Percentiles rank a stretch among this genome's conserved stretches.
phyloP scores from a whole-genome alignment of 78 protist species.

The Pelomyxa schiedti region DNA sequence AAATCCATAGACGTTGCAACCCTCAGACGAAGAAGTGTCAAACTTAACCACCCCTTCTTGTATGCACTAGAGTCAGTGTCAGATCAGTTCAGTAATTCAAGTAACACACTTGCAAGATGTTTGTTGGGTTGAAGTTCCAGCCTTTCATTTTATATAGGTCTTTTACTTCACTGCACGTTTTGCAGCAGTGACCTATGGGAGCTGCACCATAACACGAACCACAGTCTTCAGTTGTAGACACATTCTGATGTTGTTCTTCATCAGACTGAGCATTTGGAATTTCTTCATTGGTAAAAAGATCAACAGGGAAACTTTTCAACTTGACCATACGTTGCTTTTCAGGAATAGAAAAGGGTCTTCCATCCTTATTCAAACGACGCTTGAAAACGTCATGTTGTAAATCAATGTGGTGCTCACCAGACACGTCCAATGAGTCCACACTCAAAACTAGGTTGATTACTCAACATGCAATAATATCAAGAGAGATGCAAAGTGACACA shows the following conservation, averaged over 20 bases:
- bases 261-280: background rate
- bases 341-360: constrained; percentile 4
- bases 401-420: constrained; percentile 77
- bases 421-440: constrained; percentile 73
- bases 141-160: constrained; percentile 60
- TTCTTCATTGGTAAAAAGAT: background rate
- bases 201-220: constrained; percentile 82
- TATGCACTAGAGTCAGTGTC: too few species aligned
- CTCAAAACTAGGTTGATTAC: constrained; percentile 19
- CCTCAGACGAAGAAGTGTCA: too few species aligned
- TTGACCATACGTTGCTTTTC: too few species aligned
- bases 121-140: constrained; percentile 58
- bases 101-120: constrained; percentile 28
- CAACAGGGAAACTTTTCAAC: too few species aligned
- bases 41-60: too few species aligned
- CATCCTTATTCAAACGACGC: constrained; percentile 22
- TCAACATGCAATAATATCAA: background rate
- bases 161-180: constrained; percentile 73
- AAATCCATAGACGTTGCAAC: constrained; percentile 72
- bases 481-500: constrained; percentile 7
- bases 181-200: constrained; percentile 57
- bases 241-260: background rate
- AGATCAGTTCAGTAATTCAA: constrained; percentile 30
- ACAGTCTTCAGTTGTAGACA: constrained; percentile 46
- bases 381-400: constrained; percentile 47